Conservation (phyloP, 2,329 filamentous ascomycete genomes). For the Cercospora zeina region DNA sequence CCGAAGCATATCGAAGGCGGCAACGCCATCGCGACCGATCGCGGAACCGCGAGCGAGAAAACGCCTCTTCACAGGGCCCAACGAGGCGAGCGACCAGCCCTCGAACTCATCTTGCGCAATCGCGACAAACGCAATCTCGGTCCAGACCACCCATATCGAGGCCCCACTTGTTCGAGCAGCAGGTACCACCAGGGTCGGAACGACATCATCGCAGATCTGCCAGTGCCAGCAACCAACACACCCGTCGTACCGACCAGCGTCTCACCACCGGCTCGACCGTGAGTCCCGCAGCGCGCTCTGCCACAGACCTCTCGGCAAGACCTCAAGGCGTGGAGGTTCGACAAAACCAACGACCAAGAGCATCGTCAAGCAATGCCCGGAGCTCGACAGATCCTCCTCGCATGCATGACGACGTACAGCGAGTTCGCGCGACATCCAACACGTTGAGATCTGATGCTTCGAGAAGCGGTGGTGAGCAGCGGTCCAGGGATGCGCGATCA, state of each 20-base stretch:
- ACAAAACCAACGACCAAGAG: constrained; percentile 35
- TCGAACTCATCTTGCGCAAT: constrained; percentile 9
- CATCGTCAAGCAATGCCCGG: constrained; percentile 48
- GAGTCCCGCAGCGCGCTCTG: constrained; percentile 57
- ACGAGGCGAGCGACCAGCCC: constrained; percentile 1
- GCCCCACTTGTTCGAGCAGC: constrained; percentile 48
- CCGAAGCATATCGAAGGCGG: constrained; percentile 78
- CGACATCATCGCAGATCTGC: constrained; percentile 48
- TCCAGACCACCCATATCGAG: constrained; percentile 49
- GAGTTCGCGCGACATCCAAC: constrained; percentile 27
- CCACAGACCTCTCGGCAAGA: constrained; percentile 60
- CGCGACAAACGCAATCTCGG: constrained; percentile 36
- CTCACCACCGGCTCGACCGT: constrained; percentile 45
- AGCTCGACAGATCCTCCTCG: constrained; percentile 45
- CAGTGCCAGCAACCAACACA: constrained; percentile 39
- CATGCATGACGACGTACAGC: constrained; percentile 25
- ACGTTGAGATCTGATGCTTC: constrained; percentile 16
- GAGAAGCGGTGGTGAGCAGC: constrained; percentile 1
- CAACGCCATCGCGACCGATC: constrained; percentile 58
- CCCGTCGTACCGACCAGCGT: constrained; percentile 34
- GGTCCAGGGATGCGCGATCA: constrained; percentile 16
- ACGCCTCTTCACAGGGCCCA: neutral
- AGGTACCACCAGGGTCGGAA: constrained; percentile 38
- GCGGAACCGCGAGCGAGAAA: constrained; percentile 30
- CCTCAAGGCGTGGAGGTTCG: constrained; percentile 31